phyloP scores from a whole-genome alignment of 225 moss, liverwort and hornwort genomes.

The Physcomitrium patens region DNA sequence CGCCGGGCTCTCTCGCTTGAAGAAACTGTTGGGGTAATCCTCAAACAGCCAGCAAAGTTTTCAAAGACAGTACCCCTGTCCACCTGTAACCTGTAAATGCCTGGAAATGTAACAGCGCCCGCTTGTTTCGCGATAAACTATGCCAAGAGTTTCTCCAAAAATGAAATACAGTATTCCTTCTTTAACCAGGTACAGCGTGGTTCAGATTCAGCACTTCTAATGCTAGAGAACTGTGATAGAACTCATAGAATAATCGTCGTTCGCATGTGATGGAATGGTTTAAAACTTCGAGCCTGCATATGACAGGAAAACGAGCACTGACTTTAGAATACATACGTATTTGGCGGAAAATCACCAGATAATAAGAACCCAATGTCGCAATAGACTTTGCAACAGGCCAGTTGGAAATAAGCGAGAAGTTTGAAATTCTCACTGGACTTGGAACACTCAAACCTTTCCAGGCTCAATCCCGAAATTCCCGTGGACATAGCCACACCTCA shows the following conservation, averaged over 20 bases:
- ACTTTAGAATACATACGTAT: too few species aligned
- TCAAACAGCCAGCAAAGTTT: constrained; percentile 36
- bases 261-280: constrained; percentile 1
- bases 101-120: constrained; percentile 47
- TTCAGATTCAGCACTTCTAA: constrained; percentile 21
- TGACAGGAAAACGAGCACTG: not conserved
- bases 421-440: not conserved
- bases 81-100: constrained; percentile 49
- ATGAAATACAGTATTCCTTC: constrained; percentile 64
- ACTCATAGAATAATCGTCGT: constrained; percentile 28
- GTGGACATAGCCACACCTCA: too few species aligned
- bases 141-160: constrained; percentile 50
- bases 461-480: too few species aligned
- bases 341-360: not conserved
- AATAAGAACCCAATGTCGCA: not conserved
- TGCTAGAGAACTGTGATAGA: constrained; percentile 8
- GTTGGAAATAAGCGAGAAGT: not conserved
- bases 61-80: constrained; percentile 40
- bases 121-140: constrained; percentile 55
- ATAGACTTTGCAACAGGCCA: not conserved
- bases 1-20: constrained; percentile 44
- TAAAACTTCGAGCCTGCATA: constrained; percentile 23
- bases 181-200: constrained; percentile 29
- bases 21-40: constrained; percentile 28
- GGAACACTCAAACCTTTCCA: too few species aligned